phyloP scores from a whole-genome alignment of 2,329 filamentous ascomycete species.

The Fusarium sp. region DNA sequence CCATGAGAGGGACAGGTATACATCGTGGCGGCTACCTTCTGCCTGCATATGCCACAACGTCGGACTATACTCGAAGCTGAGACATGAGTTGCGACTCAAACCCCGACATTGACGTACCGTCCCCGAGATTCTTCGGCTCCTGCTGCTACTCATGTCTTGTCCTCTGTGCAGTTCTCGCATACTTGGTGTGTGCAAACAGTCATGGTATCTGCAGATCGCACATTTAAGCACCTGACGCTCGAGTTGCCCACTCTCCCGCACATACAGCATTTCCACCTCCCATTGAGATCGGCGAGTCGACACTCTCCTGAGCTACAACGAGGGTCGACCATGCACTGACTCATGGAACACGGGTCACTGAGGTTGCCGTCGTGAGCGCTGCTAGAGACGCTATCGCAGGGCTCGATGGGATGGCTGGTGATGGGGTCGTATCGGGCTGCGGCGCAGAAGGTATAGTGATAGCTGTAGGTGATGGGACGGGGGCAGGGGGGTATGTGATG shows the following conservation, averaged over 20 bases:
- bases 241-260: conserved; percentile 61
- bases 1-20: conserved; percentile 8
- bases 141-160: conserved; percentile 10
- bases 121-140: conserved; percentile 34
- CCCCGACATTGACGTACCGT: conserved; percentile 4
- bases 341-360: conserved; percentile 58
- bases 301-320: conserved; percentile 62
- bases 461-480: conserved; percentile 55
- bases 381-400: conserved; percentile 36
- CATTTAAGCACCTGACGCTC: conserved; percentile 59
- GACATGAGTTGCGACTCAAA: conserved; percentile 18
- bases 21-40: conserved; percentile 16
- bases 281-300: conserved; percentile 61
- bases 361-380: conserved; percentile 47
- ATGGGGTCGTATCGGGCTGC: conserved; percentile 50
- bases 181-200: conserved; percentile 63
- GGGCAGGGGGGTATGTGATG: conserved; percentile 61
- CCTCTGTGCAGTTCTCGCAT: conserved; percentile 57
- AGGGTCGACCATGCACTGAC: conserved; percentile 59
- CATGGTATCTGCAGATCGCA: conserved; percentile 60
- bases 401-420: conserved; percentile 43
- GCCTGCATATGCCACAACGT: conserved; percentile 23
- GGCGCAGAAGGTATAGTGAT: conserved; percentile 60
- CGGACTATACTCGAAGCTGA: conserved; percentile 27
- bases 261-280: conserved; percentile 63